Base-by-base conservation (phyloP, 345 rosid species). In the Psidium guajava region DNA sequence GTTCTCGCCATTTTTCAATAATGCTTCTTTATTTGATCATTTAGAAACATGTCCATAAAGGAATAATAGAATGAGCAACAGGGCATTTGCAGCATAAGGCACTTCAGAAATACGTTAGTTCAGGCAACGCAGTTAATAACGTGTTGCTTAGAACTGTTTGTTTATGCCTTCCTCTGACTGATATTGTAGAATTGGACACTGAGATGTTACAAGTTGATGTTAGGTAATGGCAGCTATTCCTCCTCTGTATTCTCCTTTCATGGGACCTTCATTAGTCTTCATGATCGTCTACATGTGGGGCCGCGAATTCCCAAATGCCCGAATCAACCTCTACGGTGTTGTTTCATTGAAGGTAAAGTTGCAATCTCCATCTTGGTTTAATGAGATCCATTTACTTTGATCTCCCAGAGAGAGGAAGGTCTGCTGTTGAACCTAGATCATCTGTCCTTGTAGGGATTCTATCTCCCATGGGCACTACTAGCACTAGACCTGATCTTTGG, bases 391-490 rank as follows among this genome's bases (percentile, higher is more conserved):
- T 59, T n/a, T 44, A n/a, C 13, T 58, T 56, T 24, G 14, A 28
- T 14, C 6, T 28, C 53, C 47, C 44, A 64, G 44, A 64, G 75
- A 64, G 21, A 64, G 44, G 75, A 32, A 28, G 8, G 44, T 32
- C 22, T 20, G 75, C 22, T 18, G 75, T 18, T 64, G 44, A 50
- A n/a, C 3, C 69, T 49, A 5, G 28, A 18, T 59, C 25, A 56
- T 81, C n/a, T 73, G 24, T 22, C 2, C n/a, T 22, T 81, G 81
- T 84, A 94, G 95, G 96, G 93, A 25, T 92, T 94, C 85, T 93
- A 92, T 87, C 94, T 93, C 58, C 96, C 95, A 3, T 94, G 96
- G 96, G 93, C 92, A 82, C 83, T 93, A 92, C 88, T 94, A 40
- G 96, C 93, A 14, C 87, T 94, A 54, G 92, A 94, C 54, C 85